Evolutionary conservation across 805 yeast genomes (phyloP), one percentile per base, ranked within the genome.

Genomic region (Candida vartiovaarae): DNA sequence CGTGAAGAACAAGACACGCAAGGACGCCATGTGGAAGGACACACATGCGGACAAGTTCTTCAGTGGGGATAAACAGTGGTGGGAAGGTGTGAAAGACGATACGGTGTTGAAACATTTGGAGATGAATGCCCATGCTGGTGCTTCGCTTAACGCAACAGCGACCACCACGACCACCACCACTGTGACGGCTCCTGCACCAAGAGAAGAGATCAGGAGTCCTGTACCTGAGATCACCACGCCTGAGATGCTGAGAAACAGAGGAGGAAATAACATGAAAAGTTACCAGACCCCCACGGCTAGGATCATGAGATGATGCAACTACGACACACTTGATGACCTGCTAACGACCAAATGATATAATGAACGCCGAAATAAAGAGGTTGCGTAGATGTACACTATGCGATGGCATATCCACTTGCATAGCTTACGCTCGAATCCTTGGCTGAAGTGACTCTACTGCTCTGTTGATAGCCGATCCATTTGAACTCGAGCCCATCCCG

Each of bases 391-490:
- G 30, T n/a, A 38, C 24, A 23, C 27, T 25, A 47, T 5, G 51
- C 40, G 9, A 45, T 29, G 4, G 60, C 61, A 56, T 76, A 83
- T 0, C 91, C 96, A 38, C 91, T 76, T 1, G 91, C 95, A 62
- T 91, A 91, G 46, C 95, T 84, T n/a, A 91, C 98, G 61, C 95
- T 84, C 49, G 84, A 80, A 36, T 89, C 96, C 28, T 54, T 44
- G 1, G 66, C 51, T 15, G 59, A 55, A 0, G 52, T 50, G 2
- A 72, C 91, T 8, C 61, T 57, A 39, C 78, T 75, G 57, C 95
- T 84, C 63, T 91, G 97, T 1, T 82, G 66, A 58, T 91, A 91
- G 0, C 84, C 85, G 10, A 82, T 68, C 95, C 96, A 88, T 27
- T 74, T 52, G 51, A 88, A 75, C 4, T n/a, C 51, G 60, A 0